Evolutionary conservation across 257 asterid species (phyloP), one percentile per base, ranked within the genome.

Genomic region (Datura wrightii): DNA sequence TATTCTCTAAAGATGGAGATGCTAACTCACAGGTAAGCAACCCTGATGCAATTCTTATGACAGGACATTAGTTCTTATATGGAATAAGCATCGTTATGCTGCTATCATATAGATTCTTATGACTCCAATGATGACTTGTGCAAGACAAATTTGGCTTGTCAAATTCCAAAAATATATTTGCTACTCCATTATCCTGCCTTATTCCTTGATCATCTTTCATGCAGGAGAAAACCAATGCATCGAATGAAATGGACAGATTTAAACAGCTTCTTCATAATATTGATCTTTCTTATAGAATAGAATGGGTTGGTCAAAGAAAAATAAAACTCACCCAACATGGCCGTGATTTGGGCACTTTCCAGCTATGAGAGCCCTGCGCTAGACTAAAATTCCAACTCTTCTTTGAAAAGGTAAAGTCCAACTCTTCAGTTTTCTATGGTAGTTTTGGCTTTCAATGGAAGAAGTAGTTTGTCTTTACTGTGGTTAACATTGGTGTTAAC

Each of bases 271-370:
- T 93, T 85, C 98, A 93, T 87, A 95, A 94, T 88, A 96, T 96
- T 56, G 98, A 96, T 90, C 92, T 96, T 80, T 96, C 98, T 52
- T 94, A 96, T 65, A 90, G 92, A 85, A 92, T 96, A 53, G 97
- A 92, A 65, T 96, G 98, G 99, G 93, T 91, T 63, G 96, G 92
- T 83, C 89, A 89, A 78, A 91, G 95, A 90, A 93, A 92, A 83
- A 96, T 96, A 82, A 93, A 89, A 88, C 95, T 96, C 85, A 84
- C 87, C 10, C 98, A 90, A 18, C 97, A 96, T 89, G 95, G 94
- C 83, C 93, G 86, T 62, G 95, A 93, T 42, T 84, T 96, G 82
- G 97, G 99, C 84, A 89, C 86, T 80, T 96, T 90, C 97, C 98
- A 91, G 90, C 90, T 96, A 78, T 78, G 63, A 78, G 31, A 69